Conservation (phyloP, 331 rosid species). For the Cydonia oblonga region DNA sequence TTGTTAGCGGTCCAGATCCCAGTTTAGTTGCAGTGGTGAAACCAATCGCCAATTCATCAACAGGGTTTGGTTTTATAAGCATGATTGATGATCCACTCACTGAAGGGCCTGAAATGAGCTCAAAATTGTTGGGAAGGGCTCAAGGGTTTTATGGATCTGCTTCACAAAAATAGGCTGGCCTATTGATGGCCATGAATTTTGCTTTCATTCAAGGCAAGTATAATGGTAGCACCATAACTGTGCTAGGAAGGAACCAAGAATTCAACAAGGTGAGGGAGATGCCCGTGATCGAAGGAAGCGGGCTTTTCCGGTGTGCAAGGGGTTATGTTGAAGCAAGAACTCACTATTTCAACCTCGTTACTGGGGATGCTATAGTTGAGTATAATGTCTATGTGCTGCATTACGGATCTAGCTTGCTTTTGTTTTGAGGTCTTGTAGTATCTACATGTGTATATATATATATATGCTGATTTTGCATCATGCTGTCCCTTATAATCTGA, state of each 20-base stretch:
- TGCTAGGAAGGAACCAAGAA: slow-evolving; percentile 18
- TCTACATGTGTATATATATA: too few species aligned
- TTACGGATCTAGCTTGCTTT: slow-evolving; percentile 1
- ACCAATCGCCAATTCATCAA: slow-evolving; percentile 4
- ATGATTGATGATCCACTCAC: slow-evolving; percentile 31
- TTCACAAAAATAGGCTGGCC: background rate
- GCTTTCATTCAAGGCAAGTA: background rate
- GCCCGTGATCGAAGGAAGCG: slow-evolving; percentile 33
- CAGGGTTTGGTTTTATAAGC: slow-evolving; percentile 3
- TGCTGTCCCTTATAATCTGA: background rate
- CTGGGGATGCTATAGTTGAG: slow-evolving; percentile 23
- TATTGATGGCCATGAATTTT: slow-evolving; percentile 28
- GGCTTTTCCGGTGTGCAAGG: slow-evolving; percentile 18
- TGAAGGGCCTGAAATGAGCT: slow-evolving; percentile 13
- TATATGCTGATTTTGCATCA: background rate
- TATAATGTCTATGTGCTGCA: slow-evolving; percentile 24
- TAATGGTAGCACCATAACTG: background rate
- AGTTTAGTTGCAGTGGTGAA: background rate
- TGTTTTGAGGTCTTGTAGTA: background rate
- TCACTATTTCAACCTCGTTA: background rate
- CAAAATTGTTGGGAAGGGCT: slow-evolving; percentile 16
- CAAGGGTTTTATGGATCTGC: slow-evolving; percentile 19
- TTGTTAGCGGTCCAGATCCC: slow-evolving; percentile 13
- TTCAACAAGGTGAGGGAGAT: slow-evolving; percentile 20
- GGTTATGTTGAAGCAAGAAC: slow-evolving; percentile 26